phyloP scores from a whole-genome alignment of 2,329 filamentous ascomycete genomes.

The Exophiala mesophila region DNA sequence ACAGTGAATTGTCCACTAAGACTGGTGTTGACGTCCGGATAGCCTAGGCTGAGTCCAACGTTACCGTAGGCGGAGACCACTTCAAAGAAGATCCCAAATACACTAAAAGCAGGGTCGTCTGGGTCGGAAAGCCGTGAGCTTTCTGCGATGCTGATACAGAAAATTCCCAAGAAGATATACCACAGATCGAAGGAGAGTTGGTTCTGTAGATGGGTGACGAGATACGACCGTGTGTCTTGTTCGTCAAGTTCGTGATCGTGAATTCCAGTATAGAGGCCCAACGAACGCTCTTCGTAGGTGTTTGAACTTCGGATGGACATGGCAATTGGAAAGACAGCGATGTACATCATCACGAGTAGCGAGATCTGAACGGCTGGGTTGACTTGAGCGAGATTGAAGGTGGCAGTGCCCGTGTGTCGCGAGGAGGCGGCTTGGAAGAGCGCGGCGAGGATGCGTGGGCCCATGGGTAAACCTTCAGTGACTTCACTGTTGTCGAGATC shows the following conservation, averaged over 20 bases:
- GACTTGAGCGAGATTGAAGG: conserved; percentile 55
- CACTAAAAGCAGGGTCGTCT: conserved; percentile 5
- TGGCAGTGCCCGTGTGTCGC: conserved; percentile 61
- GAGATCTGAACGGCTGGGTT: conserved; percentile 55
- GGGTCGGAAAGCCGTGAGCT: conserved; percentile 1
- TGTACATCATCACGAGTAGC: conserved; percentile 64
- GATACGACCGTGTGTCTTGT: conserved; percentile 27
- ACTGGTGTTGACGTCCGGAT: conserved; percentile 51
- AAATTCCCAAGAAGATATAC: conserved; percentile 42
- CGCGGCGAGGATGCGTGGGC: conserved; percentile 57
- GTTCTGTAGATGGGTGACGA: conserved; percentile 34
- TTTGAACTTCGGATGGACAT: conserved; percentile 73
- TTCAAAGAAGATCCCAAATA: conserved; percentile 47
- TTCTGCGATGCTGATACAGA: conserved; percentile 45
- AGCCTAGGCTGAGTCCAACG: conserved; percentile 57
- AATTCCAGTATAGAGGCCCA: conserved; percentile 8
- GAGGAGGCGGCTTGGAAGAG: conserved; percentile 61
- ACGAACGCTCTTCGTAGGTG: conserved; percentile 73
- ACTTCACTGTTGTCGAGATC: conserved; percentile 59
- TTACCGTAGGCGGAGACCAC: conserved; percentile 56
- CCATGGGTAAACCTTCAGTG: conserved; percentile 44
- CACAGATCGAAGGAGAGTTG: conserved; percentile 46
- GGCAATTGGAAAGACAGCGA: conserved; percentile 55
- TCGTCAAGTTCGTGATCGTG: conserved; percentile 3
- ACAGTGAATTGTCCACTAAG: conserved; percentile 52